Evolutionary conservation across 2,329 filamentous ascomycete species (phyloP), one percentile per base, ranked within the genome.

Genomic region (Raffaelea deltoideospora): DNA sequence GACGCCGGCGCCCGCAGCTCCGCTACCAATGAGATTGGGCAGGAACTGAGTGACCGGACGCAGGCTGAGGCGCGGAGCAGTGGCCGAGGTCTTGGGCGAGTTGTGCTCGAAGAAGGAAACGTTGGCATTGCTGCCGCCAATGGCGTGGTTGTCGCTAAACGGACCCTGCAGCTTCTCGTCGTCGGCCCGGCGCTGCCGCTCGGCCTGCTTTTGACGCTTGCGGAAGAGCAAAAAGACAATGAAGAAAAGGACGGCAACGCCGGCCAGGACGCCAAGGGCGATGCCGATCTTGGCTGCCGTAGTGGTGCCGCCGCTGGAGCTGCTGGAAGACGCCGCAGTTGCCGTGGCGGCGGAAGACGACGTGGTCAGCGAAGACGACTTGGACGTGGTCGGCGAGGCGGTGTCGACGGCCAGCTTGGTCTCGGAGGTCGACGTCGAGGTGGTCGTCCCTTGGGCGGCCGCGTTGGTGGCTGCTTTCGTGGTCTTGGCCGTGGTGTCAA

Each of bases 31-130:
- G 4, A 30, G 28, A 17, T 72, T 76, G 5, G 84, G 81, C 28
- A 83, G 67, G 58, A 94, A 87, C 49, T 90, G 76, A 29, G 84
- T 88, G 34, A 90, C 72, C 3, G 86, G 86, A 34, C 85, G 79
- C 37, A 94, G 67, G 51, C 84, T 92, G 42, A 95, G 68, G 43
- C 79, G 79, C n/a, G 86, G 85, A 31, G 86, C 77, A 24, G 62
- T 69, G 22, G 65, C 63, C 43, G 54, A 59, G 43, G 61, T 68
- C 46, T 54, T 61, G 38, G 59, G 55, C 37, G 61, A 45, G 35
- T 48, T 49, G 30, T 10, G n/a, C 6, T 5, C 27, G 7, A 19
- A 15, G 15, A 30, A n/a, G 9, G 8, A 5, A 9, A 9, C 26
- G 27, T 8, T 15, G 23, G 23, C 23, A 10, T 8, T n/a, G 18